Percentiles rank a stretch among this genome's conserved stretches.
phyloP scores from a whole-genome alignment of 805 yeast species.

The Wickerhamomyces tratensis region DNA sequence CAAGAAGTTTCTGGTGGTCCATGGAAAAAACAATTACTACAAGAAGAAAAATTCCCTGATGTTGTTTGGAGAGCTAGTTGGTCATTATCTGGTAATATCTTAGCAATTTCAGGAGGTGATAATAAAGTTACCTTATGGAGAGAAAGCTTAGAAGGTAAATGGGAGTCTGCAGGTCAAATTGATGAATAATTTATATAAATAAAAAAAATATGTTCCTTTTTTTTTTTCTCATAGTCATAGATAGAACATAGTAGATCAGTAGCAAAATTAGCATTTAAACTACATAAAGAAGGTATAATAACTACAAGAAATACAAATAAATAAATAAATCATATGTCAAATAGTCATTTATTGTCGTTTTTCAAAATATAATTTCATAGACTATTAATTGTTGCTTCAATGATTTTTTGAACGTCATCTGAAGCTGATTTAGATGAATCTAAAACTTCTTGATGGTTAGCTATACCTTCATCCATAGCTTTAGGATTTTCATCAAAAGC shows the following conservation, averaged over 20 bases:
- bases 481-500: conserved; percentile 46
- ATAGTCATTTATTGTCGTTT: neutral
- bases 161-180: conserved; percentile 98
- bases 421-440: conserved; percentile 78
- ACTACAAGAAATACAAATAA: neutral
- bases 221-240: no score
- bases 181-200: conserved; percentile 43
- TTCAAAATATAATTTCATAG: conserved; percentile 9
- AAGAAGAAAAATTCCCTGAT: conserved; percentile 82
- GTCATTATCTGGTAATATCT: conserved; percentile 91
- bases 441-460: conserved; percentile 87
- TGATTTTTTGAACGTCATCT: conserved; percentile 61
- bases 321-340: no score
- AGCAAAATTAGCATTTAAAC: no score
- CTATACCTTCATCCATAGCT: conserved; percentile 62
- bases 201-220: neutral
- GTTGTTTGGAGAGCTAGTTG: conserved; percentile 98
- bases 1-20: conserved; percentile 54
- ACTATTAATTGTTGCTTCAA: conserved; percentile 50
- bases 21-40: conserved; percentile 77
- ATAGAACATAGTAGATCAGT: no score
- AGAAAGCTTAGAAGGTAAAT: conserved; percentile 82
- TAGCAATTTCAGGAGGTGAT: conserved; percentile 95
- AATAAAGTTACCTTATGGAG: conserved; percentile 95
- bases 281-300: no score